Percentiles rank a stretch among this genome's conserved stretches.
Conservation (phyloP, 768 basidiomycete species). For the Leccinum incarnatum region DNA sequence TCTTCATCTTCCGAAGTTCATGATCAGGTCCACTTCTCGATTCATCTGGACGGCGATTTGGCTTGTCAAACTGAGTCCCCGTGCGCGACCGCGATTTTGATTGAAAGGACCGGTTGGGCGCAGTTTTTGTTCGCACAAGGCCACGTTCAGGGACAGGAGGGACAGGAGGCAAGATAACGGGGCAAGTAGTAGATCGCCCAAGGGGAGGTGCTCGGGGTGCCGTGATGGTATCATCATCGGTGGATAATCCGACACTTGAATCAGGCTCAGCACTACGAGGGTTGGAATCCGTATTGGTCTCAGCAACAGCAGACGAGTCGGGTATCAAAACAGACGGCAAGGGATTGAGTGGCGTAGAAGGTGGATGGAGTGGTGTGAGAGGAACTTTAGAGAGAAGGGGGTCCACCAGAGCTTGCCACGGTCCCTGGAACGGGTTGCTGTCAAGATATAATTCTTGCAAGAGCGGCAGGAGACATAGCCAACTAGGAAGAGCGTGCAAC, state of each 20-base stretch:
- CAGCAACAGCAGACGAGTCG: constrained; percentile 45
- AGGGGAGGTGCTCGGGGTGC: constrained; percentile 57
- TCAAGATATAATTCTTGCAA: constrained; percentile 91
- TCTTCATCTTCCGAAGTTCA: constrained; percentile 82
- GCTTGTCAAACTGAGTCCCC: constrained; percentile 25
- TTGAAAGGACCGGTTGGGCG: constrained; percentile 58
- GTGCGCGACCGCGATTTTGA: constrained; percentile 41
- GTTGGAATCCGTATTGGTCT: constrained; percentile 56
- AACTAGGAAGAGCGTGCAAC: constrained; percentile 85
- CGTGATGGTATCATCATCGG: constrained; percentile 74
- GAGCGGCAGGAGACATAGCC: constrained; percentile 85
- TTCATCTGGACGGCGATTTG: constrained; percentile 35
- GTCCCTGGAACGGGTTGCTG: constrained; percentile 92
- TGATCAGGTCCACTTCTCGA: constrained; percentile 45
- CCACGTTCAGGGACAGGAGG: constrained; percentile 35
- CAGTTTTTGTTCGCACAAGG: constrained; percentile 71
- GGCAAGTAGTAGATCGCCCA: constrained; percentile 50
- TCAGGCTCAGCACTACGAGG: constrained; percentile 40
- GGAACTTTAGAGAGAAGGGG: constrained; percentile 71
- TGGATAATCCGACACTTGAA: constrained; percentile 25
- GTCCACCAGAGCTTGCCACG: constrained; percentile 87
- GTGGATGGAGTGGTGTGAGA: constrained; percentile 60
- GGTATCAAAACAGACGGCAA: constrained; percentile 45
- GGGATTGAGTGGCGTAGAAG: constrained; percentile 61
- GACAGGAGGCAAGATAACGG: constrained; percentile 33